Percentiles rank a stretch among this genome's conserved stretches.
Evolutionary conservation across 208 protist genomes (phyloP).

Genomic region (Leishmania major): DNA sequence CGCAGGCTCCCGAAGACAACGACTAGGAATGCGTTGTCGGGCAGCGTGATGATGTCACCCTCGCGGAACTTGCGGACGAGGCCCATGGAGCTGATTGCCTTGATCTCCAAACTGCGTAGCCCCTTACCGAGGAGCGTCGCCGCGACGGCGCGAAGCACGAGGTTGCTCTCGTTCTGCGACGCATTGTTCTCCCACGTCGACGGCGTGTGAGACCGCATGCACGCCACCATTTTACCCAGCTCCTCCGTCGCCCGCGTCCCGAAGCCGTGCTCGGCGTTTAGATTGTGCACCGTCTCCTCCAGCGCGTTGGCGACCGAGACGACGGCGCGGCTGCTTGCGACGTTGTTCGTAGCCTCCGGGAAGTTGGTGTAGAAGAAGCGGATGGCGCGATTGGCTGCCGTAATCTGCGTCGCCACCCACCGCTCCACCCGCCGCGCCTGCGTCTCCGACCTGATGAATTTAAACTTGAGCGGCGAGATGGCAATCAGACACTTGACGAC

Average conservation of each 20-base stretch:
- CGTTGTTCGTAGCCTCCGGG: constrained; percentile 72
- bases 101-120: constrained; percentile 54
- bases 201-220: constrained; percentile 58
- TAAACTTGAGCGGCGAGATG: constrained; percentile 61
- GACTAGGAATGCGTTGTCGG: constrained; percentile 71
- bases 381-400: constrained; percentile 55
- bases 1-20: constrained; percentile 76
- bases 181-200: constrained; percentile 49
- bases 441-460: constrained; percentile 42
- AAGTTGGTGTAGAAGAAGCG: constrained; percentile 76
- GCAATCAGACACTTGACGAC: constrained; percentile 62
- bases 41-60: constrained; percentile 61
- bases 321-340: constrained; percentile 65
- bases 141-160: constrained; percentile 65
- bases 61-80: constrained; percentile 61
- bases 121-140: constrained; percentile 66
- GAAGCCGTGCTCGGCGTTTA: constrained; percentile 63
- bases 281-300: constrained; percentile 38
- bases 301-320: constrained; percentile 58
- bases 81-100: constrained; percentile 71
- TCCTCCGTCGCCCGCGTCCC: constrained; percentile 39
- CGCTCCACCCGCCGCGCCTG: constrained; percentile 60
- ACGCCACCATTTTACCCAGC: constrained; percentile 39
- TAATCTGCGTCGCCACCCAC: constrained; percentile 62
- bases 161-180: constrained; percentile 55